Evolutionary conservation across 2,329 filamentous ascomycete species (phyloP), one percentile per base, ranked within the genome.

Genomic region (Monosporascus sp.): DNA sequence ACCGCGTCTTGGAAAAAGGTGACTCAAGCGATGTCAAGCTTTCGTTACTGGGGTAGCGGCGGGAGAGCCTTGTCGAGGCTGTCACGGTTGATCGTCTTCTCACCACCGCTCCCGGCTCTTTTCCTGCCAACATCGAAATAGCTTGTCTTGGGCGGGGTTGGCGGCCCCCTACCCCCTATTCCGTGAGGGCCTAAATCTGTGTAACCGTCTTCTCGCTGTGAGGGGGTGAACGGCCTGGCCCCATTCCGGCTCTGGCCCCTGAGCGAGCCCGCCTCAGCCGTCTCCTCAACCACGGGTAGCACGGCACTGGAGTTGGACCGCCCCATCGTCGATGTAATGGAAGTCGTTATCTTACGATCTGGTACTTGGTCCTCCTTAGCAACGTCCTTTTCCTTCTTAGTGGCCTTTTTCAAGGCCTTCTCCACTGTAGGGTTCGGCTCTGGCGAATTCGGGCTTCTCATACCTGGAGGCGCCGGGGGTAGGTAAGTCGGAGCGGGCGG

Each of bases 201-300:
- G 61, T 72, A 63, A 25, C 68, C 60, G 63, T 72, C 55, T 57
- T 69, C 42, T 60, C 62, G 54, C 47, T 68, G 60, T 18, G 62
- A 66, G 45, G 64, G 72, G 48, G 66, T 74, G 48, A 69, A 63
- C 18, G 65, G 69, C 41, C 65, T 59, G 31, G 63, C 55, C 49
- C 60, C 65, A 51, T 54, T 65, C 22, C 76, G 77, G 63, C 81
- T 83, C 51, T 79, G 78, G 31, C 78, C 81, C 2, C 84, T 83
- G 24, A 84, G 79, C 54, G 86, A 89, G 7, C 79, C 82, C 9
- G 78, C 85, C 69, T 97, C 93, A 5, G 84, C 88, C n/a, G 84
- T 87, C 71, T 97, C 93, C 60, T 96, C 89, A 6, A 97, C 91
- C 9, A 97, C 86, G 0, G 93, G 93, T 2, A 97, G 73, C 1